Evolutionary conservation across 352 stramenopile genomes (phyloP), one percentile per base, ranked within the genome.

Genomic region (Globisporangium takayamanum): DNA sequence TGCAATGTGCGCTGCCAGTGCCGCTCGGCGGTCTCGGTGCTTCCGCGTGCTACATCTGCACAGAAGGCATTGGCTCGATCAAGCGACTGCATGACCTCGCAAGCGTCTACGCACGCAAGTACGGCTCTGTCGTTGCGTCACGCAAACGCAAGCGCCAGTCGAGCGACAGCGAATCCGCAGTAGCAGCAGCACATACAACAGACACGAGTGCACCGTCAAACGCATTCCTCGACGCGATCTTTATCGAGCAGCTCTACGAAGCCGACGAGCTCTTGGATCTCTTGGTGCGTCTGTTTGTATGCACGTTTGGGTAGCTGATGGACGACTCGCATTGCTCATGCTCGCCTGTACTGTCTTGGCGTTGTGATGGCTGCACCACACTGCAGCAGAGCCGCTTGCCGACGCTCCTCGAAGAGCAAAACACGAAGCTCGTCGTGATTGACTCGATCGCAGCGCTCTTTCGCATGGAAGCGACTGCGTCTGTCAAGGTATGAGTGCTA

Each of bases 381-480:
- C 33, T 39, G 46, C 46, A 92, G 82, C 84, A 94, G 80, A 67
- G 67, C 11, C 70, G 80, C 10, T 62, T 94, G 11, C 84, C 84
- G 2, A 72, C 68, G 39, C 62, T 94, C 3, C 53, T 94, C 16
- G 75, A 78, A 15, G 73, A 89, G 42, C 78, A 87, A 50, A 82
- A 87, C 51, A 89, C 83, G 12, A 89, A 88, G 46, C 77, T 94
- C 18, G 80, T 94, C 14, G 73, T 94, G 42, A 67, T 94, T 55
- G 84, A 94, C 67, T 90, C 81, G 18, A 80, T 94, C 28, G 82
- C 84, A 0, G 84, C 84, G 6, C 67, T 91, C 7, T 90, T 94
- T 48, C 80, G 84, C 2, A 37, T 87, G 1, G 80, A 89, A 59
- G 84, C 80, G 8, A 90, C 82, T 16, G 67, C 68, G 5, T 86